Conservation (phyloP, 768 basidiomycete genomes). For the Tylopilus plumbeoviolaceoides region DNA sequence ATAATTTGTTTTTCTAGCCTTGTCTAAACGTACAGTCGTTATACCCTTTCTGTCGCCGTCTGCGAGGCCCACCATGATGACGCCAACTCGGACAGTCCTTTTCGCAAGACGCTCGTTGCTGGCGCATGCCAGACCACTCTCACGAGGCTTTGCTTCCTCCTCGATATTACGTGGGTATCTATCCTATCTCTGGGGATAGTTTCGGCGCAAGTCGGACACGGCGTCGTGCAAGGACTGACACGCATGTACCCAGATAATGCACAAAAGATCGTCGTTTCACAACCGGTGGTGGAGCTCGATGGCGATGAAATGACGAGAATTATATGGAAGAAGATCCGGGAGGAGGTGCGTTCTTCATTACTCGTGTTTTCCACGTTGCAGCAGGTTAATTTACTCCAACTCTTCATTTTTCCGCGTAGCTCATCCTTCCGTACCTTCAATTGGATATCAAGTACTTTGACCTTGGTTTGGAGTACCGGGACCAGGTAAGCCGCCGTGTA, state of each 20-base stretch:
- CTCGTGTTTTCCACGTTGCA: neutral
- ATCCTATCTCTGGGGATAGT: neutral
- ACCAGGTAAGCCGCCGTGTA: constrained; percentile 51
- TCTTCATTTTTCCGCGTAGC: constrained; percentile 41
- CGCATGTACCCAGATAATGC: constrained; percentile 19
- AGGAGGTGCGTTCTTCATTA: constrained; percentile 60
- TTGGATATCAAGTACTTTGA: constrained; percentile 98
- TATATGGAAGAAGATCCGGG: constrained; percentile 97
- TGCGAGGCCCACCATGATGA: constrained; percentile 12
- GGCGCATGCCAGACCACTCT: constrained; percentile 18
- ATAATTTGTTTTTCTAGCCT: neutral
- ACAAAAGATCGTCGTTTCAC: constrained; percentile 72
- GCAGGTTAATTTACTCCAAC: neutral
- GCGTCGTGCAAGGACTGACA: constrained; percentile 1
- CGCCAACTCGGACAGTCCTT: constrained; percentile 23
- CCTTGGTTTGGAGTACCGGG: constrained; percentile 91
- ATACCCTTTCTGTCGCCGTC: constrained; percentile 13
- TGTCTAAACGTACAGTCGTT: constrained; percentile 3
- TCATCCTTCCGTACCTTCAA: constrained; percentile 92
- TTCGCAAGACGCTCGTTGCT: constrained; percentile 23
- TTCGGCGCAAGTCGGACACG: neutral
- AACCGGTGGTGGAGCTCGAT: constrained; percentile 92
- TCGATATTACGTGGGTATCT: constrained; percentile 27
- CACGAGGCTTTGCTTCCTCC: constrained; percentile 29
- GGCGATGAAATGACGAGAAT: constrained; percentile 99